phyloP scores from a whole-genome alignment of 2,329 filamentous ascomycete genomes.

The Incumbomyces delicatus region DNA sequence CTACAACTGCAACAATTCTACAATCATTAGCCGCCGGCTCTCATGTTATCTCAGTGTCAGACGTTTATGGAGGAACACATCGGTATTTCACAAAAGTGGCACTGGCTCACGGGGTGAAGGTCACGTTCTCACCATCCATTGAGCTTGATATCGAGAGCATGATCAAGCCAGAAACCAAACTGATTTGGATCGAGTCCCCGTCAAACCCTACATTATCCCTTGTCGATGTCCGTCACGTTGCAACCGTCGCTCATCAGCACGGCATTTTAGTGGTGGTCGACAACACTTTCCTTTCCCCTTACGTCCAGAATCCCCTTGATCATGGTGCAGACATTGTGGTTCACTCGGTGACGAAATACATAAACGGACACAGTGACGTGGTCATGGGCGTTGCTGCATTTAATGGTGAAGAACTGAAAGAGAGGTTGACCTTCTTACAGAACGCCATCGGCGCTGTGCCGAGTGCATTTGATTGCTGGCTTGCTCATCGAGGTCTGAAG shows the following conservation, averaged over 20 bases:
- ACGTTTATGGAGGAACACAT: conserved; percentile 97
- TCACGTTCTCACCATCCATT: conserved; percentile 89
- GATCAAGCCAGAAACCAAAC: conserved; percentile 74
- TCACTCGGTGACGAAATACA: conserved; percentile 97
- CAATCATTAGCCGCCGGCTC: conserved; percentile 84
- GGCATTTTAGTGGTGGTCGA: conserved; percentile 96
- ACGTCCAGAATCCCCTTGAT: conserved; percentile 91
- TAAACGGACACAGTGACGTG: conserved; percentile 93
- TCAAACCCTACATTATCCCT: conserved; percentile 89
- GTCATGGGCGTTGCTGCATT: conserved; percentile 96
- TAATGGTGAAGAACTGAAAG: conserved; percentile 71
- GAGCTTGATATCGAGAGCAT: conserved; percentile 76
- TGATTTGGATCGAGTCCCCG: conserved; percentile 95
- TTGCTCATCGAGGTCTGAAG: conserved; percentile 93
- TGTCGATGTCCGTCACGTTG: conserved; percentile 84
- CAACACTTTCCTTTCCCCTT: conserved; percentile 95
- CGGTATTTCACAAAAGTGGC: conserved; percentile 98
- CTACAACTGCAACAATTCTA: conserved; percentile 84
- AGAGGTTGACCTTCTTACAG: conserved; percentile 78
- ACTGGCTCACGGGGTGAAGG: conserved; percentile 82
- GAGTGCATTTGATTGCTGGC: conserved; percentile 93
- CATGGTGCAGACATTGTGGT: conserved; percentile 95
- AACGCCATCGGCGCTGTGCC: conserved; percentile 96
- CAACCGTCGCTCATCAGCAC: conserved; percentile 70
- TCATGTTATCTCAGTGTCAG: conserved; percentile 91